Conservation (phyloP, 306 rosid genomes). For the Medicago lupulina region DNA sequence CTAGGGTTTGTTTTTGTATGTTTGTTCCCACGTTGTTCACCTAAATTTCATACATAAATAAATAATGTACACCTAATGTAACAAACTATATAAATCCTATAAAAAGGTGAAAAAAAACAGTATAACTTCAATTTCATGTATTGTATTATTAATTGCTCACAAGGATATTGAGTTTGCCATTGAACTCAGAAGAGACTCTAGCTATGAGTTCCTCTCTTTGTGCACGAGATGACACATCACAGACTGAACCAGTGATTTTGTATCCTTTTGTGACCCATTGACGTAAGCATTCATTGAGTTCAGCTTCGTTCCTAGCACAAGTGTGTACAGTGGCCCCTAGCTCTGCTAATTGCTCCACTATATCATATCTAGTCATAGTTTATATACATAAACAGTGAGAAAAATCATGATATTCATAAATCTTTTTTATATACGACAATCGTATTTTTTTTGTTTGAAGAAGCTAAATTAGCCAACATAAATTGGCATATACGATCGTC, state of each 20-base stretch:
- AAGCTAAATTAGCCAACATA: too few relatives aligned
- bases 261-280: constrained; percentile 45
- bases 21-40: constrained; percentile 42
- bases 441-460: too few relatives aligned
- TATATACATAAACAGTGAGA: too few relatives aligned
- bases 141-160: constrained; percentile 14
- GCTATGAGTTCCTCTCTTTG: constrained; percentile 36
- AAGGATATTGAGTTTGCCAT: constrained; percentile 54
- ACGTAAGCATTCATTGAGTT: constrained; percentile 38
- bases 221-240: constrained; percentile 37
- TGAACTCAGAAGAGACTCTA: constrained; percentile 36
- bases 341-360: constrained; percentile 46
- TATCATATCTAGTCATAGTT: constrained; percentile 38
- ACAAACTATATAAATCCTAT: not conserved
- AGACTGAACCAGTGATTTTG: constrained; percentile 42
- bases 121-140: not conserved
- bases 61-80: not conserved
- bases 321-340: constrained; percentile 45
- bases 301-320: constrained; percentile 41
- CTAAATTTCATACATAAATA: not conserved
- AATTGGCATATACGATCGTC: too few relatives aligned
- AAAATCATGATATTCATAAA: too few relatives aligned
- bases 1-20: not conserved
- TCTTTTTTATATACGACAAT: too few relatives aligned
- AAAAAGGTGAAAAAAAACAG: not conserved